These are phyloP conservation scores for Gilbertella persicaria DNA, from an alignment of 371 early-diverging fungal genomes.

Conservation along the genomic window DNA sequence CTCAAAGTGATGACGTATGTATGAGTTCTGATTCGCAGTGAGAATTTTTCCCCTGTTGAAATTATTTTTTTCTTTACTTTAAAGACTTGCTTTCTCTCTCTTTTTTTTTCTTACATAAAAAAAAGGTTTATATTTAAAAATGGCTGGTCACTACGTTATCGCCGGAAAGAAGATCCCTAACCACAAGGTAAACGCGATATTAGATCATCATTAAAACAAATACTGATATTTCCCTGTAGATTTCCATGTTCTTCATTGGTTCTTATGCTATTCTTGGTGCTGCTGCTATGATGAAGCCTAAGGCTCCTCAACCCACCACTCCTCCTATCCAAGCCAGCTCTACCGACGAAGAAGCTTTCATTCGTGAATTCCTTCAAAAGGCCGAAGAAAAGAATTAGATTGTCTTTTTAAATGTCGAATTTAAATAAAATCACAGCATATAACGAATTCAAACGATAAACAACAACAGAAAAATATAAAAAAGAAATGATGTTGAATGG, in stretches of 20 bases:
- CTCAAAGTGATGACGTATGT: constrained; percentile 1
- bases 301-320: constrained; percentile 45
- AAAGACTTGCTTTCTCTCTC: constrained; percentile 6
- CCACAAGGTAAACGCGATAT: constrained; percentile 39
- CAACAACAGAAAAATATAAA: background rate
- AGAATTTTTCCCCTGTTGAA: constrained; percentile 17
- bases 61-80: constrained; percentile 9
- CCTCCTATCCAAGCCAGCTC: constrained; percentile 72
- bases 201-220: background rate
- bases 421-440: constrained; percentile 1
- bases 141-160: constrained; percentile 58
- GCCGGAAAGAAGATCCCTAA: constrained; percentile 51
- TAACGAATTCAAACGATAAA: background rate
- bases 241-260: constrained; percentile 53
- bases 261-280: constrained; percentile 44
- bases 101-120: constrained; percentile 7
- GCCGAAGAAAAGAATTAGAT: constrained; percentile 58
- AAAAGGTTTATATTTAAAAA: constrained; percentile 18
- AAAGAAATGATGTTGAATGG: background rate
- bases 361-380: constrained; percentile 67
- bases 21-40: background rate
- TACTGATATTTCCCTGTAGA: constrained; percentile 16
- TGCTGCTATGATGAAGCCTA: constrained; percentile 47
- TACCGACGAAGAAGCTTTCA: constrained; percentile 68
- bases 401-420: background rate